Evolutionary conservation across 2,329 filamentous ascomycete genomes (phyloP).

Genomic region (Thelonectria discophora): DNA sequence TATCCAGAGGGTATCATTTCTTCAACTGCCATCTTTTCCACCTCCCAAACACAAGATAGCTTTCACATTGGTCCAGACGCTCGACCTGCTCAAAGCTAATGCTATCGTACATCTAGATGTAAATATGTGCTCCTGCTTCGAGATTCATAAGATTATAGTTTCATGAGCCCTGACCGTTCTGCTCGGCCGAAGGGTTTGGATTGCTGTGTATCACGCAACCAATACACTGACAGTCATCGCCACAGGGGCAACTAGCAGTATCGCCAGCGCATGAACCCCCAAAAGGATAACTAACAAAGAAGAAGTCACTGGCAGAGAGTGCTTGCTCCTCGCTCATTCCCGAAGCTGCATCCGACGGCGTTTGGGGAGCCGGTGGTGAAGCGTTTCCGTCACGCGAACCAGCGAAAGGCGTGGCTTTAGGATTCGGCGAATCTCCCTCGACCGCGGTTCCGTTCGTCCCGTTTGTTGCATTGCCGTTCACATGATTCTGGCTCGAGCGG

Average conservation of each 20-base stretch:
- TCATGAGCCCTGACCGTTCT: conserved; percentile 18
- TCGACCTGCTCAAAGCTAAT: neutral
- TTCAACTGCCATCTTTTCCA: too few species aligned
- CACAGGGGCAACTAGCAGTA: conserved; percentile 63
- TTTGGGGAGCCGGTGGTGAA: conserved; percentile 54
- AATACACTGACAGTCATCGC: conserved; percentile 67
- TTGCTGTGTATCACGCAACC: conserved; percentile 64
- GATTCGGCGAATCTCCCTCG: conserved; percentile 34
- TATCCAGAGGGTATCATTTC: too few species aligned
- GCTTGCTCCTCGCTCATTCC: conserved; percentile 59
- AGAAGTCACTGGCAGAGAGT: conserved; percentile 62
- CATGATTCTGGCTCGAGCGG: conserved; percentile 36
- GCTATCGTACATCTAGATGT: too few species aligned
- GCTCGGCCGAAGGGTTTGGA: conserved; percentile 28
- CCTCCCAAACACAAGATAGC: too few species aligned
- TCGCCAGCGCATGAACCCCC: conserved; percentile 59
- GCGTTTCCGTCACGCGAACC: conserved; percentile 41
- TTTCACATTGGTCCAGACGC: too few species aligned
- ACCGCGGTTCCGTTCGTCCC: conserved; percentile 32
- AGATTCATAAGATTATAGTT: neutral
- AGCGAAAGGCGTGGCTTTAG: conserved; percentile 24
- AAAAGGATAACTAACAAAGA: conserved; percentile 66
- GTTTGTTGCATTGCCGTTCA: conserved; percentile 37
- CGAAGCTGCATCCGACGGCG: conserved; percentile 58
- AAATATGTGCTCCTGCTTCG: too few species aligned